Percentiles rank a stretch among this genome's conserved stretches.
phyloP scores from a whole-genome alignment of 1,284 basidiomycete species.

The Meira miltonrushii region DNA sequence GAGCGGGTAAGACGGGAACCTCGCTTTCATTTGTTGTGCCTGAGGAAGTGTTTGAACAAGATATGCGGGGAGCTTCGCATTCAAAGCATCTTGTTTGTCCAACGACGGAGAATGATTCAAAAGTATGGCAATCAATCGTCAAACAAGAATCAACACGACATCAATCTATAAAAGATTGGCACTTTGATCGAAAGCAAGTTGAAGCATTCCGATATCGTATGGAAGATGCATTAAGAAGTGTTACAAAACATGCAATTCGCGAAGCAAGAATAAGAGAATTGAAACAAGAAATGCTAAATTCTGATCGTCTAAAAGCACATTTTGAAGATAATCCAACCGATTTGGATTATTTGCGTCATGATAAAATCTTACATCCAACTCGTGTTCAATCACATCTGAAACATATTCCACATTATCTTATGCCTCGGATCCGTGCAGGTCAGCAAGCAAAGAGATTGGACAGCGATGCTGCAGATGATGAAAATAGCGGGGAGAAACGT shows the following conservation, averaged over 20 bases:
- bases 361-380: slow-evolving; percentile 83
- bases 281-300: slow-evolving; percentile 87
- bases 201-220: slow-evolving; percentile 98
- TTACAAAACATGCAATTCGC: slow-evolving; percentile 76
- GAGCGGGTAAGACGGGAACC: slow-evolving; percentile 89
- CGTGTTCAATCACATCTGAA: slow-evolving; percentile 85
- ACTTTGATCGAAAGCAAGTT: slow-evolving; percentile 86
- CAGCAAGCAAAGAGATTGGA: background rate
- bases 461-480: slow-evolving; percentile 3
- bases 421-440: slow-evolving; percentile 64
- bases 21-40: slow-evolving; percentile 86
- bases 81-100: background rate
- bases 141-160: slow-evolving; percentile 15
- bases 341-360: slow-evolving; percentile 85
- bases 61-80: slow-evolving; percentile 51
- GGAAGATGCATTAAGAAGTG: slow-evolving; percentile 86
- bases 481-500: background rate
- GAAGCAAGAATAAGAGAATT: slow-evolving; percentile 93
- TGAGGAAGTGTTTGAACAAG: slow-evolving; percentile 64
- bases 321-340: slow-evolving; percentile 97
- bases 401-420: slow-evolving; percentile 86
- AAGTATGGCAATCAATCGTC: slow-evolving; percentile 51
- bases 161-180: slow-evolving; percentile 75
- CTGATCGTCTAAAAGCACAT: slow-evolving; percentile 94
- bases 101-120: slow-evolving; percentile 13